A percentile compares a stretch with the other conserved stretches of the same genome.
Conservation (phyloP, 2,329 filamentous ascomycete genomes). For the Pseudogymnoascus sp. region DNA sequence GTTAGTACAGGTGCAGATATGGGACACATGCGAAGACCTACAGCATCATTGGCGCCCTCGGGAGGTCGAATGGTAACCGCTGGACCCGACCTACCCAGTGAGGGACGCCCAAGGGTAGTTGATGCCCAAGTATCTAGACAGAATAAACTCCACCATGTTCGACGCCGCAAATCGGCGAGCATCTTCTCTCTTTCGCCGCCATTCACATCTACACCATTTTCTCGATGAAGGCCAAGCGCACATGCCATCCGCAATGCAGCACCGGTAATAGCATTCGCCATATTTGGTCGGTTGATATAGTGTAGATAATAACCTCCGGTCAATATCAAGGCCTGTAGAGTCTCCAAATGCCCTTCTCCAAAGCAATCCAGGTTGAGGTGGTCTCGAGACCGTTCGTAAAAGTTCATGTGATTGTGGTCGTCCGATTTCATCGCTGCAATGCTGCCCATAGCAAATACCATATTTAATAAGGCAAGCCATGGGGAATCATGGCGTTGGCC, state of each 20-base stretch:
- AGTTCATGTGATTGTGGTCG: constrained; percentile 61
- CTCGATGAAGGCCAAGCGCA: constrained; percentile 63
- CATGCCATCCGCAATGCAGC: constrained; percentile 69
- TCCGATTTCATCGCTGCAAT: constrained; percentile 55
- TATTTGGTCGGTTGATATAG: constrained; percentile 70
- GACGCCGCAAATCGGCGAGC: constrained; percentile 53
- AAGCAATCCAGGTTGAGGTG: constrained; percentile 61
- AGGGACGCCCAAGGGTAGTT: constrained; percentile 63
- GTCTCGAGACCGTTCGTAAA: constrained; percentile 61
- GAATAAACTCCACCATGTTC: constrained; percentile 70
- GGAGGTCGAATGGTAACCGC: constrained; percentile 61
- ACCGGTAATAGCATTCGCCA: constrained; percentile 66
- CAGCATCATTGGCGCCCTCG: constrained; percentile 32
- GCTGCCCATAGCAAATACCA: constrained; percentile 69
- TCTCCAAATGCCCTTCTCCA: constrained; percentile 65
- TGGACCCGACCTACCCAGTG: constrained; percentile 58
- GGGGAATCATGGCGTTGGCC: constrained; percentile 57
- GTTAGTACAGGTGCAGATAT: not conserved
- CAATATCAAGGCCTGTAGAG: constrained; percentile 62
- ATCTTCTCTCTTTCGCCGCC: constrained; percentile 19
- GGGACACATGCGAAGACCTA: constrained; percentile 16
- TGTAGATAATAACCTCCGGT: constrained; percentile 72
- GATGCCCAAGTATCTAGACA: constrained; percentile 69
- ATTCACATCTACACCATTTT: constrained; percentile 37
- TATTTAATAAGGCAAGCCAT: constrained; percentile 68